Base-by-base conservation (phyloP, 306 rosid genomes). In the Castanea sativa region DNA sequence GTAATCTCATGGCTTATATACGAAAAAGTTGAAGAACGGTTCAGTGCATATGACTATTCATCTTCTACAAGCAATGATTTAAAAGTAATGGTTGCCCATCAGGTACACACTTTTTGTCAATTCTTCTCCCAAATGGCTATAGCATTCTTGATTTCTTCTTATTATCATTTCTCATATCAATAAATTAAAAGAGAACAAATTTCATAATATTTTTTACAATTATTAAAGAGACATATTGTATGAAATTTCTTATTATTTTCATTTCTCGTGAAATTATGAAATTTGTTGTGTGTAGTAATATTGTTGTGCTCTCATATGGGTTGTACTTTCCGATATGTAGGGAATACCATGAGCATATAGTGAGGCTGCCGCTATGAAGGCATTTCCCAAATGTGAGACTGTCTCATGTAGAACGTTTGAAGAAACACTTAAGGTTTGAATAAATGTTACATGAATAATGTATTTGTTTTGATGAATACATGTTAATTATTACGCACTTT, bases 331-430 rank as follows among this genome's bases (percentile, higher is more conserved):
- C n/a, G 27, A 55, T 85, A 53, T 81, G 41, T 35, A 94, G 98
- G 98, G 98, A 19, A 71, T 79, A 82, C 96, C 96, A 0, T 97
- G 96, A 75, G 93, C 98, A 78, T 94, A 88, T 73, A 86, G 94
- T 35, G 97, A 94, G 85, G 90, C 87, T 19, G 98, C 98, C 51
- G 98, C 97, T 38, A 32, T 90, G 59, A 94, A 92, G 81, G 97
- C 92, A 32, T 94, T 83, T 76, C 97, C 98, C 19, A 81, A 87
- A 59, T 92, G 96, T 64, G 92, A 89, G 85, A 88, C 97, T n/a
- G 96, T 94, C 78, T 91, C 96, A 9, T 94, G 94, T 81, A 93
- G 89, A 0, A 88, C 87, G 80, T 90, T 89, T 80, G 98, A 94
- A 92, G 90, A 91, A 79, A 88, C 93, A 82, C 91, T 92, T 75